Evolutionary conservation across 495 filamentous ascomycete genomes (phyloP), one percentile per base, ranked within the genome.

Genomic region (Talaromyces thailandensis): DNA sequence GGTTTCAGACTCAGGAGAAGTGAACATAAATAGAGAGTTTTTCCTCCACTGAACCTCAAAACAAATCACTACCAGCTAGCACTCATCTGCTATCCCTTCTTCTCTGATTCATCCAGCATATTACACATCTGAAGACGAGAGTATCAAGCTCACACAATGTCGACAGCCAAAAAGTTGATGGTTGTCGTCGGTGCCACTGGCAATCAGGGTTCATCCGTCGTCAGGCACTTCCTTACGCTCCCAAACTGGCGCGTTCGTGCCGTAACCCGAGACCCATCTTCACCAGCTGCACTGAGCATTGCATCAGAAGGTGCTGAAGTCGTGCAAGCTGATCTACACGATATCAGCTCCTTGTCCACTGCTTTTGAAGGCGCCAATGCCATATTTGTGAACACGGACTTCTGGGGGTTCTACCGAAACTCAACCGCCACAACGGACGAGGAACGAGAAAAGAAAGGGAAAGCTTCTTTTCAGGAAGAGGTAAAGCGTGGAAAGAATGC

Each of bases 351-450:
- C 0, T 71, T 88, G 16, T 66, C 67, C 18, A 51, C 71, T 56
- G 85, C 84, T 25, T 64, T 88, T 57, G 69, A 73, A 24, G 81
- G 80, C 43, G 76, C 84, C 0, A 68, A 82, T 72, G 78, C 74
- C 18, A 79, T 87, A 62, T 89, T 80, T 68, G 76, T 67, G 23
- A 74, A 85, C 23, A 87, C 85, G 8, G 82, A 85, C 69, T 86
- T 81, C 71, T 76, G 75, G 75, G 57, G 53, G 29, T 64, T 67
- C 0, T 75, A 72, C 24, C 63, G 60, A 51, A 51, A 9, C 7
- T 1, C 11, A 6, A 6, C 6, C 0, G 31, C 65, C 6, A 64
- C 67, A 51, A 63, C 66, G 6, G 56, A 32, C 12, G 53, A 24
- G 68, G 48, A 51, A 14, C n/a, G 48, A 9, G 18, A 51, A 14